Conservation (phyloP, 306 rosid species). For the Prunus salicina region DNA sequence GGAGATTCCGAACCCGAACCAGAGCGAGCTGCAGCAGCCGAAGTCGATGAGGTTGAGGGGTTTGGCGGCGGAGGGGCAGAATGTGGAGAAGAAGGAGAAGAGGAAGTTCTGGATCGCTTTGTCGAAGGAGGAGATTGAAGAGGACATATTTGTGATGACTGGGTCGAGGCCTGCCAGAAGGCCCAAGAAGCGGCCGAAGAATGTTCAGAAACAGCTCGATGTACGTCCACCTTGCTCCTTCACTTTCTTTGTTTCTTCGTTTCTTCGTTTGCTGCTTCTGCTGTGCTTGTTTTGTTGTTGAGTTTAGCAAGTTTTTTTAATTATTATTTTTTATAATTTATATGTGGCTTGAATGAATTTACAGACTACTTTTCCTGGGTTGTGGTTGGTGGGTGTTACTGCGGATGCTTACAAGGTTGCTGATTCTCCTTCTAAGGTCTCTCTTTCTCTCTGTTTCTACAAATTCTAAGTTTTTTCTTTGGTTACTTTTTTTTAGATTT, state of each 20-base stretch:
- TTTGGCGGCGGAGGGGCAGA: constrained; percentile 34
- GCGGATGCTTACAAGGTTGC: constrained; percentile 63
- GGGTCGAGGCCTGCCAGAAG: constrained; percentile 85
- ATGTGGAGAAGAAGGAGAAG: constrained; percentile 73
- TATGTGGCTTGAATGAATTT: constrained; percentile 15
- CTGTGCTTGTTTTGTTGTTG: not conserved
- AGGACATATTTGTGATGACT: constrained; percentile 83
- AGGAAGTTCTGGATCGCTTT: constrained; percentile 95
- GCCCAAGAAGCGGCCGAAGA: constrained; percentile 86
- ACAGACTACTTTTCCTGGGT: constrained; percentile 79
- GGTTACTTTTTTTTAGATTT: not conserved
- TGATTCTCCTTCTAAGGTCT: constrained; percentile 68
- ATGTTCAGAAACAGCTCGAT: constrained; percentile 88
- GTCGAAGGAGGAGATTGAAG: constrained; percentile 90
- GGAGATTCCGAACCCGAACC: constrained; percentile 23
- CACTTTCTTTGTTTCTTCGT: not conserved
- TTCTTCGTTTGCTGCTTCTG: not conserved
- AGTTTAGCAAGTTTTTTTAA: not conserved
- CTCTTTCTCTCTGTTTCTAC: not conserved
- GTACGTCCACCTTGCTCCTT: constrained; percentile 31
- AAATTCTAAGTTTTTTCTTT: not conserved
- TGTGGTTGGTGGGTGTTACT: constrained; percentile 80
- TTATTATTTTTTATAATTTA: not conserved
- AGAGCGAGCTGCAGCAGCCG: constrained; percentile 47
- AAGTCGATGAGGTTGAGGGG: constrained; percentile 84